These are phyloP conservation scores for Brassica nigra DNA, from an alignment of 345 rosid species.

Conservation along the genomic window DNA sequence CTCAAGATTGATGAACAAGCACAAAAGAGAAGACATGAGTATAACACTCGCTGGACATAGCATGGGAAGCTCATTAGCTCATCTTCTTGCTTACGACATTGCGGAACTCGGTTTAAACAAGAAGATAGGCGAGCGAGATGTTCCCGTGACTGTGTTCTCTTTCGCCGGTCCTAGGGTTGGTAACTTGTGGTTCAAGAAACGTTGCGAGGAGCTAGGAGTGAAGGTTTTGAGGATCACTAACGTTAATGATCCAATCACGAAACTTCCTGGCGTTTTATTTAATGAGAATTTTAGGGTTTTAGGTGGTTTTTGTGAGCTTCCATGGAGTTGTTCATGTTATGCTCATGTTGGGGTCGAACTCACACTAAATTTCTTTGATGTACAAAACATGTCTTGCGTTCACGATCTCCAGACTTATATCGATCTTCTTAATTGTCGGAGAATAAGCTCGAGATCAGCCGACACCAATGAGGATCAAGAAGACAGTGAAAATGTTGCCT, in stretches of 20 bases:
- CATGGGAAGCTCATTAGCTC: conserved; percentile 87
- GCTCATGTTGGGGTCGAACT: conserved; percentile 77
- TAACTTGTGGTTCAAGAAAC: conserved; percentile 62
- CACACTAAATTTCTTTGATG: conserved; percentile 59
- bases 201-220: conserved; percentile 79
- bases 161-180: conserved; percentile 95
- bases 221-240: conserved; percentile 73
- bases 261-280: conserved; percentile 74
- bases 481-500: neutral
- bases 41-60: conserved; percentile 84
- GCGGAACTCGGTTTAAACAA: conserved; percentile 66
- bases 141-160: conserved; percentile 70
- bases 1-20: conserved; percentile 52
- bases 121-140: neutral
- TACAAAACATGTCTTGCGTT: conserved; percentile 70
- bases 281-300: conserved; percentile 75
- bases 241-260: conserved; percentile 76
- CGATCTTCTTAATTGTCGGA: conserved; percentile 47
- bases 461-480: neutral
- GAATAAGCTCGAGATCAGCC: conserved; percentile 17
- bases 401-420: conserved; percentile 76
- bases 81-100: conserved; percentile 79
- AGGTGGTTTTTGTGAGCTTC: conserved; percentile 61
- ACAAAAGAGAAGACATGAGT: conserved; percentile 68
- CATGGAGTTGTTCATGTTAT: conserved; percentile 83